A percentile compares a stretch with the other conserved stretches of the same genome.
These are phyloP conservation scores for Cordyceps fumosorosea DNA, from an alignment of 2,329 filamentous ascomycete species.

Conservation along the genomic window DNA sequence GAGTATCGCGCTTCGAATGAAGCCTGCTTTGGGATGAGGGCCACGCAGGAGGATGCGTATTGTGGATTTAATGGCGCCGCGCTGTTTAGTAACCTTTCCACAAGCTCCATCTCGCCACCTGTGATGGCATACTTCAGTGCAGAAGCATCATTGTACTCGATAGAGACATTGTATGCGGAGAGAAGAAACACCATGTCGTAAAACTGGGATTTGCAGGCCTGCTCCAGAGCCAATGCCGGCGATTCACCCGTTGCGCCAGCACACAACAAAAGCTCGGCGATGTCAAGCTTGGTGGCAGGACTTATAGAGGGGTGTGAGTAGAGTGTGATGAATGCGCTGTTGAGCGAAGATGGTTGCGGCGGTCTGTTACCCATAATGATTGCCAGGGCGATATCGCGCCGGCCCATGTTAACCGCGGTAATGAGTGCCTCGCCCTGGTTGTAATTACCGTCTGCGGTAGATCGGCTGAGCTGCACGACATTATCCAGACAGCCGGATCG, in stretches of 20 bases:
- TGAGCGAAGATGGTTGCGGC: slow-evolving; percentile 40
- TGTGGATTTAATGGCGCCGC: slow-evolving; percentile 35
- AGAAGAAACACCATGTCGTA: slow-evolving; percentile 50
- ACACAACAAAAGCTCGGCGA: slow-evolving; percentile 51
- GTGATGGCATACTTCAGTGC: slow-evolving; percentile 10
- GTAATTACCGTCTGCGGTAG: slow-evolving; percentile 46
- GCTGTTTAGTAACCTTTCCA: slow-evolving; percentile 40
- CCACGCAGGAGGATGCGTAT: slow-evolving; percentile 44
- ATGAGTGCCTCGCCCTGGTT: slow-evolving; percentile 47
- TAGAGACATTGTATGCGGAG: slow-evolving; percentile 45
- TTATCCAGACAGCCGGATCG: slow-evolving; percentile 43
- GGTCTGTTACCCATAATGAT: slow-evolving; percentile 47
- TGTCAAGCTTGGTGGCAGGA: slow-evolving; percentile 41
- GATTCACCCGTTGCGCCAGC: slow-evolving; percentile 49
- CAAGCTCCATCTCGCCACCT: slow-evolving; percentile 37
- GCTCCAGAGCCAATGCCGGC: slow-evolving; percentile 40
- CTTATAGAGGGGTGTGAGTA: slow-evolving; percentile 39
- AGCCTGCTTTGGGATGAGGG: slow-evolving; percentile 41
- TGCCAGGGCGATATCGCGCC: slow-evolving; percentile 48
- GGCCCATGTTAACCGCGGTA: slow-evolving; percentile 39
- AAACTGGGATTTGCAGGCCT: slow-evolving; percentile 43
- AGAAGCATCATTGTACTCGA: slow-evolving; percentile 40
- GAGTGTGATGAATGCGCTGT: slow-evolving; percentile 43
- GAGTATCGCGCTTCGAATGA: slow-evolving; percentile 37
- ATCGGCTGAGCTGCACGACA: slow-evolving; percentile 44